Conservation (phyloP, 106 monocot genomes). For the Platanthera zijinensis region DNA sequence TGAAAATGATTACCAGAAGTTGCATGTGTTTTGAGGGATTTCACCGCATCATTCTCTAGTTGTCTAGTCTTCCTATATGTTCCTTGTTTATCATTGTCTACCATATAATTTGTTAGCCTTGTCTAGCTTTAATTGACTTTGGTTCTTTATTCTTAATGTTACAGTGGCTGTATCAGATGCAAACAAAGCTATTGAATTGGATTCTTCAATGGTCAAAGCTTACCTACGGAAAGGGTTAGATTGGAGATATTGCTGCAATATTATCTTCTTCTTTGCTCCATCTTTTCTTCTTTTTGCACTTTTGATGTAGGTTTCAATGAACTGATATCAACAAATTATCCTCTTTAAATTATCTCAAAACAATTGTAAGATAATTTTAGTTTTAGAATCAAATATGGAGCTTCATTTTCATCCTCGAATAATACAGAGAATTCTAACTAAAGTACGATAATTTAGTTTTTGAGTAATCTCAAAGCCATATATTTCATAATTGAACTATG, state of each 20-base stretch:
- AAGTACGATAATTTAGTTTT: no score
- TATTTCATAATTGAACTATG: no score
- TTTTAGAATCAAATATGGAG: no score
- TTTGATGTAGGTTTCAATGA: neutral
- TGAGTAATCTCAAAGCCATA: no score
- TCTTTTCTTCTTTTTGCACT: neutral
- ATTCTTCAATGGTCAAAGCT: constrained; percentile 80
- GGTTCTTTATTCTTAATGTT: constrained; percentile 2
- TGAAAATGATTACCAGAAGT: neutral
- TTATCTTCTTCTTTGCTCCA: neutral
- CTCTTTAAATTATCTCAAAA: no score
- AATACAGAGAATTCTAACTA: no score
- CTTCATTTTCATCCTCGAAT: no score
- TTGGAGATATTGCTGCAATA: neutral
- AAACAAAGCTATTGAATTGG: constrained; percentile 73
- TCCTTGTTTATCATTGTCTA: neutral
- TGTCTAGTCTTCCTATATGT: neutral
- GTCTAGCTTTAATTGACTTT: neutral
- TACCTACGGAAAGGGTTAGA: constrained; percentile 91
- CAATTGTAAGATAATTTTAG: no score
- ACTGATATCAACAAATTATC: neutral
- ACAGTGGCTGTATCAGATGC: constrained; percentile 93
- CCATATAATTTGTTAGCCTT: neutral
- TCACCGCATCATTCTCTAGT: neutral
- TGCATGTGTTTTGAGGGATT: neutral